phyloP scores from a whole-genome alignment of 2,329 filamentous ascomycete species.

The Cercospora sojina region DNA sequence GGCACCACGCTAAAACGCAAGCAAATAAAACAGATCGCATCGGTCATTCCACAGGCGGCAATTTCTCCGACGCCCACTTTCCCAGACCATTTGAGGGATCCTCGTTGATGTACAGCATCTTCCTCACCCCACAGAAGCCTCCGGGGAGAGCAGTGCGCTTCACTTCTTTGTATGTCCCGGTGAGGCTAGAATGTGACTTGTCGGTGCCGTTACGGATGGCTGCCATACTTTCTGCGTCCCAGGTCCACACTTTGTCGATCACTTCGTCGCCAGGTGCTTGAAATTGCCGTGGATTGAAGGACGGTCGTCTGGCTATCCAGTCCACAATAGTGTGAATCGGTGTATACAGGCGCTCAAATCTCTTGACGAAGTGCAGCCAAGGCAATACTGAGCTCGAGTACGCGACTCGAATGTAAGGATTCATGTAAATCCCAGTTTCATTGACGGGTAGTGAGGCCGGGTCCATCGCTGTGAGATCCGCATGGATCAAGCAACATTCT shows the following conservation, averaged over 20 bases:
- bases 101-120: slow-evolving; percentile 26
- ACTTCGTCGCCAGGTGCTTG: slow-evolving; percentile 60
- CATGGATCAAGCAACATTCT: slow-evolving; percentile 51
- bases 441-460: slow-evolving; percentile 24
- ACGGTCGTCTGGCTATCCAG: slow-evolving; percentile 56
- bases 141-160: slow-evolving; percentile 21
- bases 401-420: slow-evolving; percentile 71
- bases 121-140: slow-evolving; percentile 25
- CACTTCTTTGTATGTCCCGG: slow-evolving; percentile 19
- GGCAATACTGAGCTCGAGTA: slow-evolving; percentile 59
- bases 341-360: slow-evolving; percentile 65
- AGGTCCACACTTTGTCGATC: slow-evolving; percentile 54
- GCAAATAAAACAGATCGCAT: slow-evolving; percentile 1
- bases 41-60: not conserved
- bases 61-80: slow-evolving; percentile 21
- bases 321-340: slow-evolving; percentile 59
- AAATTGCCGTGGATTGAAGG: slow-evolving; percentile 59
- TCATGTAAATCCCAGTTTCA: slow-evolving; percentile 66
- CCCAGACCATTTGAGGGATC: slow-evolving; percentile 14
- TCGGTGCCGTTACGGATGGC: slow-evolving; percentile 20
- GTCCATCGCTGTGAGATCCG: slow-evolving; percentile 41
- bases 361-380: slow-evolving; percentile 60
- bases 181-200: slow-evolving; percentile 1
- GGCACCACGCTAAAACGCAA: slow-evolving; percentile 12
- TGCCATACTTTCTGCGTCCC: slow-evolving; percentile 37